Percentiles rank a stretch among this genome's conserved stretches.
Evolutionary conservation across 768 basidiomycete genomes (phyloP).

Genomic region (Tricholoma furcatifolium): DNA sequence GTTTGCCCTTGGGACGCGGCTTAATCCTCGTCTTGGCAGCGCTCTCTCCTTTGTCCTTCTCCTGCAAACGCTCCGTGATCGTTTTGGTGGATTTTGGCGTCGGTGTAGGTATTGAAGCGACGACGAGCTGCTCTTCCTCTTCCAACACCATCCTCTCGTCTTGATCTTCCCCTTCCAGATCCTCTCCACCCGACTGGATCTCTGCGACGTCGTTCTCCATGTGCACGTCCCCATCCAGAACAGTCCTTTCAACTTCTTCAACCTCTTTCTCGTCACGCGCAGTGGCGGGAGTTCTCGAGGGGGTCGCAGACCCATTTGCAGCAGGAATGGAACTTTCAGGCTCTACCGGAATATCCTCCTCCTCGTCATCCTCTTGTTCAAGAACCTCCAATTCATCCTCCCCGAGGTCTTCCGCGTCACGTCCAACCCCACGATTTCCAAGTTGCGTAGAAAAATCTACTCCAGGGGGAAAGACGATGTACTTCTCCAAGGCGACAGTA

Average conservation of each 20-base stretch:
- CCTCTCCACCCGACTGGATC: not conserved
- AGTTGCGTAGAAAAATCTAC: conserved; percentile 57
- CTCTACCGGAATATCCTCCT: conserved; percentile 17
- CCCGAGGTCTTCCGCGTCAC: conserved; percentile 23
- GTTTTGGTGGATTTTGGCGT: conserved; percentile 14
- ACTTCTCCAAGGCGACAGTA: conserved; percentile 63
- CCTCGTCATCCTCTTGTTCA: conserved; percentile 21
- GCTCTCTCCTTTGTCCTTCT: conserved; percentile 18
- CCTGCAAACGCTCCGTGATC: conserved; percentile 16
- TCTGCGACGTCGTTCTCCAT: conserved; percentile 5
- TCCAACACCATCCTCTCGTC: not conserved
- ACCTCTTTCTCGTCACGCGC: conserved; percentile 28
- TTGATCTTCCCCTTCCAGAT: conserved; percentile 1
- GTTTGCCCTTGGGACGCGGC: conserved; percentile 16
- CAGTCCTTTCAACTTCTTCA: conserved; percentile 19
- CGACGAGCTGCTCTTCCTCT: not conserved
- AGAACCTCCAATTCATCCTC: conserved; percentile 24
- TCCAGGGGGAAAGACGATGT: conserved; percentile 66
- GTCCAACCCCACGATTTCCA: conserved; percentile 40
- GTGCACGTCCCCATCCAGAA: conserved; percentile 4
- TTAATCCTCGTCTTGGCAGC: conserved; percentile 20
- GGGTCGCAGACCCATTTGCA: conserved; percentile 9
- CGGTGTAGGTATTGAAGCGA: conserved; percentile 3
- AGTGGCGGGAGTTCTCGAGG: conserved; percentile 29
- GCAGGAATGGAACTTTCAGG: conserved; percentile 4